Base-by-base conservation (phyloP, 257 asterid genomes). In the Linaria vulgaris region DNA sequence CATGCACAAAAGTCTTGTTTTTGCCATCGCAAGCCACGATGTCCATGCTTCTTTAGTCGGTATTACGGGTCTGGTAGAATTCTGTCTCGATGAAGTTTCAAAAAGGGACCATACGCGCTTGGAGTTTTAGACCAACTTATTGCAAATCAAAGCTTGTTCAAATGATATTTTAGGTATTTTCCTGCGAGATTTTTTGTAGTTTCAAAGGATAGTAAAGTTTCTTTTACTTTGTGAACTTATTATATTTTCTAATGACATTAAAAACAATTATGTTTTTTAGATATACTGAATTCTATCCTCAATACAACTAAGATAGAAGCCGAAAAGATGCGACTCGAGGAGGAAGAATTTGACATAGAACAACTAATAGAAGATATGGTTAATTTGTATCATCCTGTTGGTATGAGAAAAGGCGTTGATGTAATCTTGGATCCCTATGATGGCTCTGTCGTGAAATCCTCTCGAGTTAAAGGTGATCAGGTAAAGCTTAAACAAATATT, bases 21-120 rank as follows among this genome's bases (percentile, higher is more conserved):
- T 83, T 47, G 90, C 88, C 1, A 81, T 77, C 3, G 95, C 96
- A n/a, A 85, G 87, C 79, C 97, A 90, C 16, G 96, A 90, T 63
- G 73, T 90, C 3, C 91, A 95, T 14, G 87, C 85, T 25, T 69
- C 84, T 20, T 71, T 85, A 46, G 90, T 94, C 10, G 95, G 83
- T 51, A 77, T 88, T 12, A 65, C 50, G 3, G 86, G 95, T 50
- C 71, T 85, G 9, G 75, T 85, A 12, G 83, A 84, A 45, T 31
- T 80, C 11, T 77, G 79, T 39, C 79, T 76, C 0, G 12, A 37
- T 6, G 76, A 74, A 24, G 77, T 71, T 45, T 20, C 69, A 0
- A 70, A 61, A 52, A 55, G 64, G 62, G 73, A 72, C 11, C 72
- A 67, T 4, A n/a, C 23, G 0, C 25, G 51, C 37, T 78, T 83